phyloP scores from a whole-genome alignment of 2,329 filamentous ascomycete genomes.

The Colletotrichum navitas region DNA sequence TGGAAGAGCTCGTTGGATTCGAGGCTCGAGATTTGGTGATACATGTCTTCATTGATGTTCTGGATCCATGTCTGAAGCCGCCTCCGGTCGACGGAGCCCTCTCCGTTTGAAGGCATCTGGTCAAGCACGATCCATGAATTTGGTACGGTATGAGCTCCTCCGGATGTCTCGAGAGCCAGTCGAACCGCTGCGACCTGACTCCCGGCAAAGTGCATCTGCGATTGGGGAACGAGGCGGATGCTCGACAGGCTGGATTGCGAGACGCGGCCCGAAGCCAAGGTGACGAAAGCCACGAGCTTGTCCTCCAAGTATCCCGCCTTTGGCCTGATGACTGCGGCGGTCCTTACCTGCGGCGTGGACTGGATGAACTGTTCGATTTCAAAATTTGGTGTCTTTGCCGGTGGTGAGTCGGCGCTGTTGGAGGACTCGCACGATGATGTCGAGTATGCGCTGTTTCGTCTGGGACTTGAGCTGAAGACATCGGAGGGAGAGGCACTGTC shows the following conservation, averaged over 20 bases:
- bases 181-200: conserved; percentile 57
- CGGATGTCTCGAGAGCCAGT: conserved; percentile 47
- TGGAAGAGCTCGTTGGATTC: conserved; percentile 53
- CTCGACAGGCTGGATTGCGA: conserved; percentile 46
- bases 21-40: conserved; percentile 60
- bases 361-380: conserved; percentile 49
- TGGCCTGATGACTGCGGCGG: conserved; percentile 59
- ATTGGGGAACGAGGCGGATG: conserved; percentile 52
- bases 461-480: conserved; percentile 42
- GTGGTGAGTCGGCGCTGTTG: conserved; percentile 29
- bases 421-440: conserved; percentile 34
- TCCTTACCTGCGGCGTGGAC: conserved; percentile 55
- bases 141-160: conserved; percentile 52
- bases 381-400: conserved; percentile 16
- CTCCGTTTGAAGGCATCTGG: conserved; percentile 58
- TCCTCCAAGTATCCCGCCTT: conserved; percentile 65
- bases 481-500: conserved; percentile 39
- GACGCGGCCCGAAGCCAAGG: conserved; percentile 50
- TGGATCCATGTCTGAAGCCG: conserved; percentile 66
- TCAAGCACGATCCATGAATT: conserved; percentile 63
- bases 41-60: conserved; percentile 62
- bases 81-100: conserved; percentile 57
- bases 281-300: conserved; percentile 62
- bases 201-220: conserved; percentile 56
- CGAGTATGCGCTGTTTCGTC: conserved; percentile 36